Evolutionary conservation across 805 yeast species (phyloP).

Genomic region (Soucietia sequanensis): DNA sequence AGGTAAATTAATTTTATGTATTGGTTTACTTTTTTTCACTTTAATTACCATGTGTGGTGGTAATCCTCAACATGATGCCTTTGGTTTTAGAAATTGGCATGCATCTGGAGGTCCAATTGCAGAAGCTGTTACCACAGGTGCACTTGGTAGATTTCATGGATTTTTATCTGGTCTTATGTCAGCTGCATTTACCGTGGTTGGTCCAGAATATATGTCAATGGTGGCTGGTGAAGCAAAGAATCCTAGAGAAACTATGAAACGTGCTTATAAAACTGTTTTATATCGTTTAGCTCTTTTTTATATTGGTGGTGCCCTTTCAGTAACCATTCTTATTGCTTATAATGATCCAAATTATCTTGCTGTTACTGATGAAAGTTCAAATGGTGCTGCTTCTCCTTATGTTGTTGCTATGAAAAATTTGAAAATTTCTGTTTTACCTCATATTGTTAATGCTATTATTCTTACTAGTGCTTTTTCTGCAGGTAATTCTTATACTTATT

Average conservation of each 20-base stretch:
- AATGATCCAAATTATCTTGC: slow-evolving; percentile 26
- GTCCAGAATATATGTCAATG: slow-evolving; percentile 46
- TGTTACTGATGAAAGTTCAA: slow-evolving; percentile 20
- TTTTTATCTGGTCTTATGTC: slow-evolving; percentile 38
- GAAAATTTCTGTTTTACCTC: slow-evolving; percentile 65
- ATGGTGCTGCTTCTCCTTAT: slow-evolving; percentile 31
- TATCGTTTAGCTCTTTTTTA: slow-evolving; percentile 45
- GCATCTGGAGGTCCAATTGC: slow-evolving; percentile 39
- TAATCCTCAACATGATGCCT: slow-evolving; percentile 31
- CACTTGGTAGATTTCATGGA: slow-evolving; percentile 41
- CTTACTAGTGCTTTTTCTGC: slow-evolving; percentile 78
- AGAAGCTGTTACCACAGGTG: slow-evolving; percentile 35
- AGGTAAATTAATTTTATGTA: slow-evolving; percentile 36
- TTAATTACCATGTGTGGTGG: slow-evolving; percentile 40
- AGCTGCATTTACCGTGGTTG: slow-evolving; percentile 41
- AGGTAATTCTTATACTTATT: slow-evolving; percentile 77
- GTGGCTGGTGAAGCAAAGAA: slow-evolving; percentile 44
- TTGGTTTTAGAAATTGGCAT: slow-evolving; percentile 35
- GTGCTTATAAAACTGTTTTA: slow-evolving; percentile 42
- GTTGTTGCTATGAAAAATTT: slow-evolving; percentile 53
- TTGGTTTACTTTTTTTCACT: slow-evolving; percentile 38
- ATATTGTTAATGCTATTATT: slow-evolving; percentile 75
- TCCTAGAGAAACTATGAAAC: slow-evolving; percentile 40
- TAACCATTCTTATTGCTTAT: slow-evolving; percentile 37
- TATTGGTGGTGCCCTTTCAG: slow-evolving; percentile 43